Evolutionary conservation across 148 eudicot genomes (phyloP).

Genomic region (Gaultheria prostrata): DNA sequence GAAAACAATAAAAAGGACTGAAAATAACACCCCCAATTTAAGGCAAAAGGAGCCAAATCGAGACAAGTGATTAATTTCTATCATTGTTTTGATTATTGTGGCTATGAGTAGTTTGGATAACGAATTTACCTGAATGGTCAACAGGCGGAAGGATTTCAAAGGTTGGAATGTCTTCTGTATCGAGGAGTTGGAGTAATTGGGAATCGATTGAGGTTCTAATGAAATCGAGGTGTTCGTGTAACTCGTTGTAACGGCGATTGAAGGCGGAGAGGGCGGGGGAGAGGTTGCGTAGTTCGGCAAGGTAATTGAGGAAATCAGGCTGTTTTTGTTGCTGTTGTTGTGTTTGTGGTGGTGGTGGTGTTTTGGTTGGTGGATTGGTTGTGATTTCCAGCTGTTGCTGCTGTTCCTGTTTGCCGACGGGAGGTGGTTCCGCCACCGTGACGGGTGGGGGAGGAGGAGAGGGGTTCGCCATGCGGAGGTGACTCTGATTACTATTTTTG

Average conservation of each 20-base stretch:
- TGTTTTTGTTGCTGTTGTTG: not conserved
- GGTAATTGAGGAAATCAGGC: constrained; percentile 10
- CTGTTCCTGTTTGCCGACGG: constrained; percentile 8
- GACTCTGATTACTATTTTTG: not conserved
- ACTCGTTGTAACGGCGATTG: constrained; percentile 37
- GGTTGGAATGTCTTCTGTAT: not conserved
- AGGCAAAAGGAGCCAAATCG: not conserved
- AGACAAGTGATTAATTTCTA: not conserved
- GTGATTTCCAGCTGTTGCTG: not conserved
- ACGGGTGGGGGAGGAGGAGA: not conserved
- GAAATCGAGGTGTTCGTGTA: constrained; percentile 37
- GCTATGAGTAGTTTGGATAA: not conserved
- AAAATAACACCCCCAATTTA: not conserved
- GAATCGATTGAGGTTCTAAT: constrained; percentile 25
- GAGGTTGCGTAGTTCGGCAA: constrained; percentile 26
- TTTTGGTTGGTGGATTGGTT: not conserved
- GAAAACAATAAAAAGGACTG: not conserved
- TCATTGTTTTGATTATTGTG: not conserved
- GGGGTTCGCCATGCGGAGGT: no score
- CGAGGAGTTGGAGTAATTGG: constrained; percentile 1
- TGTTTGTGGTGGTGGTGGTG: not conserved
- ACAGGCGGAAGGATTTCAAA: not conserved
- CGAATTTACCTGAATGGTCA: not conserved
- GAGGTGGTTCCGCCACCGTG: not conserved
- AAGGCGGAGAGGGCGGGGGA: constrained; percentile 37